Base-by-base conservation (phyloP, 2,329 filamentous ascomycete species). In the Aspergillus pseudotamarii region DNA sequence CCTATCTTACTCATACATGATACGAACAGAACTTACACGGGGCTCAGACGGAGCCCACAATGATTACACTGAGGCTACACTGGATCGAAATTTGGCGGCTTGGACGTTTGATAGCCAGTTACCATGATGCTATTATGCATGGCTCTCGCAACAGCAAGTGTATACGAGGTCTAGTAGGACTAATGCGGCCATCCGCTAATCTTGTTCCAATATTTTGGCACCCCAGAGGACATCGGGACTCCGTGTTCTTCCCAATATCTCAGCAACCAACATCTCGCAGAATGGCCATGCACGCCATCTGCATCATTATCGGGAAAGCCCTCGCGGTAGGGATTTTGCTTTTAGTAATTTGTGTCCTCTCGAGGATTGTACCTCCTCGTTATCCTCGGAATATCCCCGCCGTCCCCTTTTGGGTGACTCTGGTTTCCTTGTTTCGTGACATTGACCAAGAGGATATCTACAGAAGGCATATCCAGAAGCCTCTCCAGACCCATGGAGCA, bases 371-470 rank as follows among this genome's bases (percentile, higher is more conserved):
- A 6, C 48, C 48, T 11, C 48, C 48, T 51, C 48, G 48, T 6
- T 12, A 34, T 19, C 48, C 48, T 6, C 48, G 10, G 19, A 51
- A 34, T 51, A 51, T 51, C 10, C 48, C 48, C 0, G 8, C 79
- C 0, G 76, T 82, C 6, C 80, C 80, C 0, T 81, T 82, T 63
- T 83, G 79, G 69, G 79, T 81, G 11, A 74, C 79, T 1, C 75
- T 83, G 9, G 64, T 82, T 0, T 76, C 80, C 0, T 75, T 83
- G 4, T 75, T 81, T 69, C 72, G 71, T 50, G 78, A 82, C 56
- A 76, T 80, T 23, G 81, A 82, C 61, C 80, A 83, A 68, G 73
- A 76, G 5, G 75, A 81, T 19, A 74, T 79, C 6, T 82, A 79
- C 66, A 69, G 66, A 14, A 63, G 69, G 57, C 80, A 81, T 66